Evolutionary conservation across 805 yeast genomes (phyloP), one percentile per base, ranked within the genome.

Genomic region (Suhomyces emberorum): DNA sequence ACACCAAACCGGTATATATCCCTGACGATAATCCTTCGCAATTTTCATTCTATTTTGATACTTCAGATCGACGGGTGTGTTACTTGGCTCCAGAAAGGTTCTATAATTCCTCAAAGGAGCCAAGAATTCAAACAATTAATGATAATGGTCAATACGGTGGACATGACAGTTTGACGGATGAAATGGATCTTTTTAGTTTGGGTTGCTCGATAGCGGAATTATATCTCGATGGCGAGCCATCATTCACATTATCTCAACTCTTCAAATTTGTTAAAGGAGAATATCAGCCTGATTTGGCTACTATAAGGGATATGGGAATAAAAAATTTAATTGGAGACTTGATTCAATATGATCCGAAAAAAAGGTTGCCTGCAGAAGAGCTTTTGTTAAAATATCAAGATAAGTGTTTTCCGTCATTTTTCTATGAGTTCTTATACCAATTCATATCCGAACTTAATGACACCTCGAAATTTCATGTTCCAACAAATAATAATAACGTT

Each of bases 51-150:
- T 93, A 82, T 59, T 93, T 89, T 55, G 98, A 93, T 61, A 86
- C 91, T 3, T 84, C 95, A 2, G 86, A 79, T 54, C 70, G 97
- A 45, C 72, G 96, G 49, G 75, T 79, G 2, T 93, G 98, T 59
- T 91, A 91, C 57, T 59, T 93, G 28, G 98, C 98, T 0, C 98
- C 98, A 0, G 98, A 93, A 55, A 66, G 98, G 46, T 91, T 93
- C 51, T 68, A 50, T 48, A 62, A 42, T 27, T 55, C 64, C 31
- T 23, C 26, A 10, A 43, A 58, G 51, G 42, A 48, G 51, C 48
- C 52, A 20, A 39, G 55, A 7, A 36, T 16, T 15, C 55, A 43
- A 30, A 51, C 44, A 34, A 43, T 49, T 15, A 50, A 49, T 31
- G 61, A 59, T 28, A 51, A 51, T 37, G 59, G 42, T 27, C 45